These are phyloP conservation scores for Colletotrichum trifolii DNA, from an alignment of 2,329 filamentous ascomycete genomes.

Conservation along the genomic window DNA sequence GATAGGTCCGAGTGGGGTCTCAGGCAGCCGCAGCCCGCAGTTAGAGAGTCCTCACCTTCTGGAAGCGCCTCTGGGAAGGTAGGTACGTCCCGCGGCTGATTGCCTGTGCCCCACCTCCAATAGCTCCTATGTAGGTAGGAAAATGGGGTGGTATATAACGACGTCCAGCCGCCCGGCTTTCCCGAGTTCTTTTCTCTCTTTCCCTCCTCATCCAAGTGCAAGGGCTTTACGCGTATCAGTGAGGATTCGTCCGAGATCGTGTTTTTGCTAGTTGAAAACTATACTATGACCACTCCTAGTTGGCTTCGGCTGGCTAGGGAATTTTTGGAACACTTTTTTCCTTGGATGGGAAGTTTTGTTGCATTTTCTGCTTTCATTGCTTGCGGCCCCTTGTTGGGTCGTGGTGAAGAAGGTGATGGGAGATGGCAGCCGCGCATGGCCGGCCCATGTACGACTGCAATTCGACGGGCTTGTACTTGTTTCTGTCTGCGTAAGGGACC, in stretches of 20 bases:
- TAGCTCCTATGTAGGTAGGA: too few species aligned
- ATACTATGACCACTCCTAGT: constrained; percentile 79
- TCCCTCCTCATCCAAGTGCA: constrained; percentile 71
- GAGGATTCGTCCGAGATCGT: constrained; percentile 88
- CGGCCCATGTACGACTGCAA: too few species aligned
- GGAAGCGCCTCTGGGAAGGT: not conserved
- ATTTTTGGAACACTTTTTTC: constrained; percentile 74
- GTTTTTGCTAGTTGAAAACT: constrained; percentile 95
- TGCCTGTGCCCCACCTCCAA: constrained; percentile 10
- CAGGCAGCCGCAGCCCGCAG: too few species aligned
- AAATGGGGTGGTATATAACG: constrained; percentile 31
- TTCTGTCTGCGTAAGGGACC: too few species aligned
- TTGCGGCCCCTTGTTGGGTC: constrained; percentile 50
- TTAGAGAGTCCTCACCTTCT: not conserved
- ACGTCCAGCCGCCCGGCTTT: not conserved
- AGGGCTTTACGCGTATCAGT: constrained; percentile 85
- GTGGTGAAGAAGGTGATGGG: constrained; percentile 60
- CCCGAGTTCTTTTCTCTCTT: constrained; percentile 48
- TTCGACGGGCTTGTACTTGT: too few species aligned
- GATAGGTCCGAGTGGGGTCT: too few species aligned
- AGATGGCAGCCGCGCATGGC: not conserved
- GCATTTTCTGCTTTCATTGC: constrained; percentile 60
- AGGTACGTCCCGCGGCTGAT: constrained; percentile 22
- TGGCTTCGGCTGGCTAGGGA: constrained; percentile 78
- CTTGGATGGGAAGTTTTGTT: constrained; percentile 43